These are phyloP conservation scores for Trametes cinnabarina DNA, from an alignment of 768 basidiomycete species.

Conservation along the genomic window DNA sequence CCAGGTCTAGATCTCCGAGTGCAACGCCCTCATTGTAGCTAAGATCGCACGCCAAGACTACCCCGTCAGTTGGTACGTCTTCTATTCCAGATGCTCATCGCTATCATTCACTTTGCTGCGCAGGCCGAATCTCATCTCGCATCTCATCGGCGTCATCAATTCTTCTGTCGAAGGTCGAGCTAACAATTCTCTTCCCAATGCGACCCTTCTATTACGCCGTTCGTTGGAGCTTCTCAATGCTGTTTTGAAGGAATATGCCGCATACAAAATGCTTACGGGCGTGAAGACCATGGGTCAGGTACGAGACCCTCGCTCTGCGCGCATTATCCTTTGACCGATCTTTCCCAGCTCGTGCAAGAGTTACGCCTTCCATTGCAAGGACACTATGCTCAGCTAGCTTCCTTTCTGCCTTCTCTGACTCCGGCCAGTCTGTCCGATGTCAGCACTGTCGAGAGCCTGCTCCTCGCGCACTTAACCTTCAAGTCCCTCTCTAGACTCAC, in stretches of 20 bases:
- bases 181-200: conserved; percentile 30
- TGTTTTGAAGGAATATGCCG: conserved; percentile 67
- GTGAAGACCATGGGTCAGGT: conserved; percentile 66
- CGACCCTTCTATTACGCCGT: conserved; percentile 54
- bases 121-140: conserved; percentile 60
- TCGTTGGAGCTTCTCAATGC: conserved; percentile 62
- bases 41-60: conserved; percentile 81
- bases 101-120: background rate
- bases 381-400: conserved; percentile 59
- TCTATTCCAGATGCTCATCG: background rate
- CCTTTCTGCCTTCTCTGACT: conserved; percentile 36
- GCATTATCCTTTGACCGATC: background rate
- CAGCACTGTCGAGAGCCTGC: conserved; percentile 45
- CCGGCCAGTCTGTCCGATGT: conserved; percentile 36
- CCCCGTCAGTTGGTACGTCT: conserved; percentile 62
- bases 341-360: conserved; percentile 49
- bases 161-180: conserved; percentile 51
- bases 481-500: conserved; percentile 73
- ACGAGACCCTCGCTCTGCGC: conserved; percentile 16
- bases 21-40: conserved; percentile 69
- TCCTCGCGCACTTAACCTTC: conserved; percentile 65
- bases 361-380: conserved; percentile 53
- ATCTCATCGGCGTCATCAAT: conserved; percentile 56
- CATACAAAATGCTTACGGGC: conserved; percentile 68
- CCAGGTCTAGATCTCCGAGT: conserved; percentile 66